Evolutionary conservation across 139 green algal species (phyloP), one percentile per base, ranked within the genome.

Genomic region (Pseudopediastrum boryanum): DNA sequence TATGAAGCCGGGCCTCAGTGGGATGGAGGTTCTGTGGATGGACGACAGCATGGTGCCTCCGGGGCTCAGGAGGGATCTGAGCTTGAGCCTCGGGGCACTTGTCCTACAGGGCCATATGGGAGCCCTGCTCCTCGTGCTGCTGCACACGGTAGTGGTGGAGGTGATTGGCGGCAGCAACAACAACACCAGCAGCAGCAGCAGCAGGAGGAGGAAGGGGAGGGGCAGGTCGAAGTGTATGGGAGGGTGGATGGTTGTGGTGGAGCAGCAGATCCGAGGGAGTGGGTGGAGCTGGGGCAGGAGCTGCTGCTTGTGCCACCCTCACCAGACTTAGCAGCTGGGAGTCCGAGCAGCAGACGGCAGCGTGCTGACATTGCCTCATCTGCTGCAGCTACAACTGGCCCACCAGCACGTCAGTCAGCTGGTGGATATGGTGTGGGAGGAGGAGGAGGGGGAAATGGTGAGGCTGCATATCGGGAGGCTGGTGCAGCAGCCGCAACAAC

Each of bases 261-360:
- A n/a, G n/a, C n/a, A n/a, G n/a, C n/a, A n/a, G n/a, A n/a, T 31
- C 58, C 36, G 58, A 29, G 38, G 19, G 58, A 31, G 23, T 50
- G 36, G 36, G 52, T 68, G 71, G 52, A 78, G 25, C 52, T 78
- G 9, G 71, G 71, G 25, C 52, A 78, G 38, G 46, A 66, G 71
- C 52, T 78, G 21, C 71, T 78, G 25, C n/a, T n/a, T n/a, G n/a
- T n/a, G n/a, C n/a, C n/a, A n/a, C n/a, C n/a, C n/a, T n/a, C n/a
- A n/a, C n/a, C n/a, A n/a, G n/a, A n/a, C n/a, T 13, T 31, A 41
- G 52, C 23, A 23, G 50, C 71, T 42, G 6, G 31, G 38, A 38
- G n/a, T n/a, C n/a, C n/a, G 21, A 16, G n/a, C 42, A 38, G 65
- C 7, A 73, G 38, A 66, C 23, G 58, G 31, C 61, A 41, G 5